Percentiles rank a stretch among this genome's conserved stretches.
Conservation (phyloP, 148 eudicot genomes). For the Vaccinium vitisidaea region DNA sequence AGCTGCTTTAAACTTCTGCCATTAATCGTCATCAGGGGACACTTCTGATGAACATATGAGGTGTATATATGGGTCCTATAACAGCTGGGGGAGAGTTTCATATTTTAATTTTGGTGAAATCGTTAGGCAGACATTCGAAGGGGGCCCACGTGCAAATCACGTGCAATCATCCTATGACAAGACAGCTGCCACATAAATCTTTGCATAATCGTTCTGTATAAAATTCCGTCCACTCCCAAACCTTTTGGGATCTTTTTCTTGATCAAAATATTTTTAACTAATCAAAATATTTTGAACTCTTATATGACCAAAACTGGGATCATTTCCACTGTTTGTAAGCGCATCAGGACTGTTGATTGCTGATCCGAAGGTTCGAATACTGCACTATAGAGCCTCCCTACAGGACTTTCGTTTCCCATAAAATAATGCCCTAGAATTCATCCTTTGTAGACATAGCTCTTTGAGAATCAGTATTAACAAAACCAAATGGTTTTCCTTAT, state of each 20-base stretch:
- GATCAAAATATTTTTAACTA: not conserved
- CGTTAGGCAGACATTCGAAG: constrained; percentile 14
- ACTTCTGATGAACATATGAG: not conserved
- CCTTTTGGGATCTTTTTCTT: not conserved
- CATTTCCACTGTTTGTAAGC: too few relatives aligned
- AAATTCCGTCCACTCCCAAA: not conserved
- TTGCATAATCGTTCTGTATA: not conserved
- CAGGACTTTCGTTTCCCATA: too few relatives aligned
- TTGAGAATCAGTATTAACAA: too few relatives aligned
- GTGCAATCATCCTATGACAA: constrained; percentile 10
- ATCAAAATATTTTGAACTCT: not conserved
- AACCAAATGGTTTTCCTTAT: too few relatives aligned
- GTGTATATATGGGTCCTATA: not conserved
- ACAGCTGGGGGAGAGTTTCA: not conserved
- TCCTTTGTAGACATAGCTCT: too few relatives aligned
- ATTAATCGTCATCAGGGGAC: not conserved
- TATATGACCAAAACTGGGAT: too few relatives aligned
- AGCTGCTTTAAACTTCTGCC: not conserved
- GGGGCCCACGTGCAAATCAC: constrained; percentile 25
- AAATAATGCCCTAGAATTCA: too few relatives aligned
- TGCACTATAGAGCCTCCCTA: too few relatives aligned
- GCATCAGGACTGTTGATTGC: too few relatives aligned
- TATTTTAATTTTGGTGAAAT: not conserved
- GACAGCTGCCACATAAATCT: not conserved
- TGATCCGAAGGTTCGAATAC: too few relatives aligned